These are phyloP conservation scores for Trichoderma lentiforme DNA, from an alignment of 2,329 filamentous ascomycete species.

Conservation along the genomic window DNA sequence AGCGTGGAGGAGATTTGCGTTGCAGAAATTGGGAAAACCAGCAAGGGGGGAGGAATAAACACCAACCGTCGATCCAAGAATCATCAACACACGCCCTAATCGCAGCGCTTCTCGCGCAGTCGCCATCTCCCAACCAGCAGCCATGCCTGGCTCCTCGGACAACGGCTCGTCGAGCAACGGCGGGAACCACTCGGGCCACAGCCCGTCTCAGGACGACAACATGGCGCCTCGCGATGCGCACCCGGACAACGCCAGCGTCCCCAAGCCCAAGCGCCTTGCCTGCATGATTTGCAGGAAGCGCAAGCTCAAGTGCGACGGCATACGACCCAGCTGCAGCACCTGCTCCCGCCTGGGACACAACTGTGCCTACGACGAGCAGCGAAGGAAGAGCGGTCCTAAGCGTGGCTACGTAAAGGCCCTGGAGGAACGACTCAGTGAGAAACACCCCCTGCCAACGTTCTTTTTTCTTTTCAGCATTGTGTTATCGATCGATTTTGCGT, in stretches of 20 bases:
- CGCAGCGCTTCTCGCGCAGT: slow-evolving; percentile 6
- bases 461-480: background rate
- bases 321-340: slow-evolving; percentile 80
- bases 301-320: slow-evolving; percentile 86
- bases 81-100: background rate
- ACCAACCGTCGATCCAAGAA: background rate
- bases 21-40: background rate
- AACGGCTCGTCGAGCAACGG: slow-evolving; percentile 33
- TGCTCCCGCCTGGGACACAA: slow-evolving; percentile 82
- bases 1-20: background rate
- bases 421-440: slow-evolving; percentile 84
- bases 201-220: slow-evolving; percentile 34
- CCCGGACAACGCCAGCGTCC: slow-evolving; percentile 55
- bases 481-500: background rate
- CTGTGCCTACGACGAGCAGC: slow-evolving; percentile 87
- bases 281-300: slow-evolving; percentile 92
- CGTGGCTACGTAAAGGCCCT: slow-evolving; percentile 91
- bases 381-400: slow-evolving; percentile 92
- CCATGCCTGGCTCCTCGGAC: slow-evolving; percentile 39
- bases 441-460: background rate
- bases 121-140: background rate
- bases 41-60: background rate
- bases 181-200: slow-evolving; percentile 28
- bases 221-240: slow-evolving; percentile 39
- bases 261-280: slow-evolving; percentile 87